Conservation (phyloP, 139 green algal genomes). For the Coelastrella sp. region DNA sequence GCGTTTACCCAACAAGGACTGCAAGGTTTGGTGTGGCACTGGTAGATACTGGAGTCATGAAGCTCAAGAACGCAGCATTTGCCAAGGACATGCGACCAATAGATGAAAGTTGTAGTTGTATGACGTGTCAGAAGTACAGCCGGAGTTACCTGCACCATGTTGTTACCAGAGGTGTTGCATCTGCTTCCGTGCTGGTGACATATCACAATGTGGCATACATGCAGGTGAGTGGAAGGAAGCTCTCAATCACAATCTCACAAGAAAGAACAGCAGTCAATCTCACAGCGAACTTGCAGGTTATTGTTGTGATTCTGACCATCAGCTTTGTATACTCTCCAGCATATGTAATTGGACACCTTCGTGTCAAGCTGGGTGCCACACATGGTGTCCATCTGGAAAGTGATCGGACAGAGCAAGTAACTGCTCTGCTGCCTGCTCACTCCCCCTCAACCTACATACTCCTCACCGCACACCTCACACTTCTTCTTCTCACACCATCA, state of each 20-base stretch:
- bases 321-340: too few relatives aligned
- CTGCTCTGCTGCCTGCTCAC: too few relatives aligned
- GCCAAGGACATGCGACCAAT: conserved; percentile 80
- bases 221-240: conserved; percentile 50
- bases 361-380: too few relatives aligned
- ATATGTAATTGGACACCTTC: too few relatives aligned
- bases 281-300: too few relatives aligned
- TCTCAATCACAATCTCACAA: neutral
- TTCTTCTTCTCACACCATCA: too few relatives aligned
- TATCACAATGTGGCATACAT: conserved; percentile 96
- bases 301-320: too few relatives aligned
- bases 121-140: conserved; percentile 83
- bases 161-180: conserved; percentile 72
- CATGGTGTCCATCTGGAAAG: too few relatives aligned
- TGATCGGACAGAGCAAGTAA: too few relatives aligned
- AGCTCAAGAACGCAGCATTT: conserved; percentile 81
- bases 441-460: too few relatives aligned
- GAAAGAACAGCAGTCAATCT: neutral
- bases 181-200: conserved; percentile 81
- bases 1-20: conserved; percentile 95
- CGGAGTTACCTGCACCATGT: conserved; percentile 88
- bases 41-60: conserved; percentile 76
- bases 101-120: conserved; percentile 81
- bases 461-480: too few relatives aligned
- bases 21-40: conserved; percentile 96